These are phyloP conservation scores for Colletotrichum filicis DNA, from an alignment of 2,329 filamentous ascomycete species.

Conservation along the genomic window DNA sequence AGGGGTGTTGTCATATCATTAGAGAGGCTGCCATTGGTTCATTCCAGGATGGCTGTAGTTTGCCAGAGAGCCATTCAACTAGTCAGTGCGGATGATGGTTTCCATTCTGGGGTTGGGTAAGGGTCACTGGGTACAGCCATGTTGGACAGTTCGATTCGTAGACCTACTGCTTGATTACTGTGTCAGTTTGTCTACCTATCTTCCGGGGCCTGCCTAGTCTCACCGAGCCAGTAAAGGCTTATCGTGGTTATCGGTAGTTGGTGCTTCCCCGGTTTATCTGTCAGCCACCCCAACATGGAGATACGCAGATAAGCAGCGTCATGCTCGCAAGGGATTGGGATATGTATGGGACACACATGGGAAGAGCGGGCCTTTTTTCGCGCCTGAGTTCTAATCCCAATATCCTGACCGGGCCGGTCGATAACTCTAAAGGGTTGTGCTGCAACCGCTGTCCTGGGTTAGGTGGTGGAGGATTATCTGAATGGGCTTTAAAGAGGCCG, in stretches of 20 bases:
- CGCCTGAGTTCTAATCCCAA: not conserved
- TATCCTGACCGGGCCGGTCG: not conserved
- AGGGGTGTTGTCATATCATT: not conserved
- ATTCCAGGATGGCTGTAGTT: not conserved
- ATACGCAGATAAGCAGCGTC: not conserved
- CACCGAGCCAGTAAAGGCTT: not conserved
- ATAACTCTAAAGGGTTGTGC: not conserved
- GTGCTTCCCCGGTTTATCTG: constrained; percentile 5
- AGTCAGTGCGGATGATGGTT: not conserved
- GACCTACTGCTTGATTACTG: not conserved
- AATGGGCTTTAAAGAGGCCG: not conserved
- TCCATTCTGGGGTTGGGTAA: not conserved
- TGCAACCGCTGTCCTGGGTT: not conserved
- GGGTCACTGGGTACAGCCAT: not conserved
- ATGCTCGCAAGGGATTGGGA: too few species aligned
- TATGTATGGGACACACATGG: not conserved
- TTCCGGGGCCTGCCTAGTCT: not conserved
- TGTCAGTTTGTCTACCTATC: not conserved
- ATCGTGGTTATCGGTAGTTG: not conserved
- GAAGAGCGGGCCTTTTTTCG: too few species aligned
- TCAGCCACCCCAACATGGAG: not conserved
- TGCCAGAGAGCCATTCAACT: too few species aligned
- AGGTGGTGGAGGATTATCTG: not conserved
- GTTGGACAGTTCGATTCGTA: not conserved
- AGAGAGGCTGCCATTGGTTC: not conserved